Percentiles rank a stretch among this genome's conserved stretches.
Evolutionary conservation across 2,329 filamentous ascomycete species (phyloP).

Genomic region (Penicillium aurantiogriseum): DNA sequence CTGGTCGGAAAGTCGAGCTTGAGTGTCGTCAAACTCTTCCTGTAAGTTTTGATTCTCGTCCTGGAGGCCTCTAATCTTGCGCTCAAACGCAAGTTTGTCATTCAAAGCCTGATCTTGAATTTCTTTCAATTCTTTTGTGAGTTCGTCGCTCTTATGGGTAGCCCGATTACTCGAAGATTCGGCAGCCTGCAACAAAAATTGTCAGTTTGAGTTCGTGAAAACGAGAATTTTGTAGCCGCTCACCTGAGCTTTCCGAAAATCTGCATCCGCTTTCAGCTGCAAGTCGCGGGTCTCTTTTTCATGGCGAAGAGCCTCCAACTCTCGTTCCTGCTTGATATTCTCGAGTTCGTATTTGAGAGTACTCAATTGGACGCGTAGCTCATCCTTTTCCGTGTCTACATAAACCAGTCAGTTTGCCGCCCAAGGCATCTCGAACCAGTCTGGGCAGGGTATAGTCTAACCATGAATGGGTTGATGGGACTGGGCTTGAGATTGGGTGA

Average conservation of each 20-base stretch:
- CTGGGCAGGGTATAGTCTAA: slow-evolving; percentile 22
- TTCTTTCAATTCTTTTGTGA: slow-evolving; percentile 56
- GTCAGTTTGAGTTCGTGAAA: neutral
- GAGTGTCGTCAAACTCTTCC: slow-evolving; percentile 80
- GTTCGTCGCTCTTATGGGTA: slow-evolving; percentile 54
- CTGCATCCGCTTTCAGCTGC: slow-evolving; percentile 77
- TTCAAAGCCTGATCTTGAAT: slow-evolving; percentile 54
- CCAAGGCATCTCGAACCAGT: neutral
- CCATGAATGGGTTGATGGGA: slow-evolving; percentile 40
- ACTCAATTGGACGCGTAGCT: slow-evolving; percentile 84
- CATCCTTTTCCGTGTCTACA: slow-evolving; percentile 59
- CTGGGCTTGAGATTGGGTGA: slow-evolving; percentile 36
- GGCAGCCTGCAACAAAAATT: slow-evolving; percentile 40
- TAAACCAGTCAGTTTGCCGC: slow-evolving; percentile 10
- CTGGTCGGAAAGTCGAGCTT: slow-evolving; percentile 69
- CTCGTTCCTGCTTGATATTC: slow-evolving; percentile 82
- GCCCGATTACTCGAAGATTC: slow-evolving; percentile 54
- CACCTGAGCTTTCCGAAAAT: slow-evolving; percentile 67
- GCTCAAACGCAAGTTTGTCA: slow-evolving; percentile 56
- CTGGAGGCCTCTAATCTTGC: slow-evolving; percentile 55
- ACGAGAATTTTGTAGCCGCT: slow-evolving; percentile 1
- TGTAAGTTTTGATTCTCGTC: slow-evolving; percentile 71
- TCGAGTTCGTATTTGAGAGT: slow-evolving; percentile 84
- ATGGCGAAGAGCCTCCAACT: slow-evolving; percentile 73
- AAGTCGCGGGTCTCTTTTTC: slow-evolving; percentile 80